Evolutionary conservation across 2,329 filamentous ascomycete species (phyloP).

Genomic region (Colletotrichum zoysiae): DNA sequence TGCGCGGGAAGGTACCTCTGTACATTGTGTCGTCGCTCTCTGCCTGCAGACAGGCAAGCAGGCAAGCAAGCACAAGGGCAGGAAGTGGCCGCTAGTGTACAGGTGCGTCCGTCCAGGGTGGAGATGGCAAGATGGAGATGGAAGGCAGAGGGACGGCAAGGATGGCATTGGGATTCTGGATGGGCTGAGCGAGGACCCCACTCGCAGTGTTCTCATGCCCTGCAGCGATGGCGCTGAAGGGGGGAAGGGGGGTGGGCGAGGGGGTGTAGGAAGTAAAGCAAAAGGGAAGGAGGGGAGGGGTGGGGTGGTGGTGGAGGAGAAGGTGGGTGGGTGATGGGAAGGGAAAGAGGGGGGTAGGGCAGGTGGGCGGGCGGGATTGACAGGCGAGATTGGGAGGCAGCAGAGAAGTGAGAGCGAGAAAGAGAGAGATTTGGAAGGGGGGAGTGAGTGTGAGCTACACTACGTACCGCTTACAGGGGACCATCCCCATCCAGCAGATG

Average conservation of each 20-base stretch:
- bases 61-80: slow-evolving; percentile 38
- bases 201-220: slow-evolving; percentile 33
- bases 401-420: too few species aligned
- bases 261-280: background rate
- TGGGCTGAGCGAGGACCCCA: slow-evolving; percentile 40
- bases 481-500: slow-evolving; percentile 21
- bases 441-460: slow-evolving; percentile 4
- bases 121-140: slow-evolving; percentile 38
- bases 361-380: slow-evolving; percentile 26
- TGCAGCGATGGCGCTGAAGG: slow-evolving; percentile 38
- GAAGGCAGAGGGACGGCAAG: slow-evolving; percentile 34
- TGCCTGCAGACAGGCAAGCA: slow-evolving; percentile 20
- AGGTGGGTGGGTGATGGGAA: background rate
- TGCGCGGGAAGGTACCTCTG: slow-evolving; percentile 12
- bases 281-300: background rate
- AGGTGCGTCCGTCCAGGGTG: slow-evolving; percentile 20
- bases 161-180: slow-evolving; percentile 35
- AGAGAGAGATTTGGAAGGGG: background rate
- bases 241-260: background rate
- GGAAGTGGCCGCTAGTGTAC: slow-evolving; percentile 34
- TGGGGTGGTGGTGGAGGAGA: background rate
- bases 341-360: background rate
- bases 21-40: background rate
- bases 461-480: slow-evolving; percentile 5
- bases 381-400: slow-evolving; percentile 1